Base-by-base conservation (phyloP, 192 early-diverging fungal species). In the Mortierella antarctica region DNA sequence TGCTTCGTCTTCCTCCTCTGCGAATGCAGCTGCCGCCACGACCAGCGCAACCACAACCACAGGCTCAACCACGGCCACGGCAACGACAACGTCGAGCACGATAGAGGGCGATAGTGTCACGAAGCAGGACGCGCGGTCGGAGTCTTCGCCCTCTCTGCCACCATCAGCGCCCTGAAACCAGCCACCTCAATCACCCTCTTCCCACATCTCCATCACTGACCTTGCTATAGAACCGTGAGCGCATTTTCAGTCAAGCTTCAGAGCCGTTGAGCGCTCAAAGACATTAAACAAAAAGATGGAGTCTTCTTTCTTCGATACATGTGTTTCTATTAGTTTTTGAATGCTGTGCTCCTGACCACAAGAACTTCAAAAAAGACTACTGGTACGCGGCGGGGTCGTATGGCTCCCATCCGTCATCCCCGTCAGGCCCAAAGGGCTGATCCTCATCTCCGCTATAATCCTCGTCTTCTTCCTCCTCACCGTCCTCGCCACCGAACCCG, bases 371-470 rank as follows among this genome's bases (percentile, higher is more conserved):
- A 48, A 9, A n/a, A 13, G 10, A n/a, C 53, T 71, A 79, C 45
- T 79, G 63, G 51, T 62, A 79, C 4, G 76, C 76, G 15, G 76
- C 68, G 46, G 76, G 76, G 20, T 80, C 77, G 49, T 80, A 80
- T 7, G 69, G 69, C 65, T 80, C 77, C 69, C 70, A 80, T 1
- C 61, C 77, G 31, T 80, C 77, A 44, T 69, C 67, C 2, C 60
- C 74, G 15, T 67, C 74, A 10, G 64, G 42, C 40, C 64, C 64
- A 47, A 74, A 67, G 5, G 73, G 52, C 39, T 53, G 63, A 1
- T 59, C 72, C 23, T 68, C 63, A 53, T 49, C 55, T 21, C 21
- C 63, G 23, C 42, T 53, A 46, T 71, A 40, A 11, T 70, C 61
- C 5, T 47, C 56, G 11, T 80, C 60, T 15, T 62, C 68, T 21